Base-by-base conservation (phyloP, 1,139 yeast species). In the Candida smagusa region DNA sequence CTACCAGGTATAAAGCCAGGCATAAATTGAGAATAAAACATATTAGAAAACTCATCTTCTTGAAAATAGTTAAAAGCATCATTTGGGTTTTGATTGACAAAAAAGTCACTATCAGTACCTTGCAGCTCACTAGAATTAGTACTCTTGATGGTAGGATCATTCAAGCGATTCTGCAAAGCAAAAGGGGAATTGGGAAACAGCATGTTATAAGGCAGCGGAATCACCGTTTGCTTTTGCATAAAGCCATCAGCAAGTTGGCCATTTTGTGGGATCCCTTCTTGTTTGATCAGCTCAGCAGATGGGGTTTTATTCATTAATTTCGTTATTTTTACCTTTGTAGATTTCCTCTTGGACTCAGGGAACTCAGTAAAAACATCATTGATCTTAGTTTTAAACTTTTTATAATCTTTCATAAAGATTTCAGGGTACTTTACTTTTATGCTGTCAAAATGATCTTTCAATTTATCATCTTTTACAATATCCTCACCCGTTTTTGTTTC, bases 1-100 rank as follows among this genome's bases (percentile, higher is more conserved):
- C 63, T 64, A 43, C 68, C 74, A 41, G 57, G 65, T 48, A 69
- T 67, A 41, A 63, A 66, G 44, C 68, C 68, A 7, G 74, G 74
- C 38, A 66, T 42, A 44, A 49, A 42, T 37, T 49, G 54, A 3
- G 54, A 39, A 24, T 40, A 50, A 25, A 49, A 40, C 42, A 48
- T 46, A 44, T 46, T 49, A 3, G 54, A 37, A 2, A 49, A 43
- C 4, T 49, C 52, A 31, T 54, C 61, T 22, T 49, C 50, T 25
- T 43, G 44, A n/a, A 51, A 34, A 25, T 44, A 42, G 21, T 53
- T 58, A 19, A 38, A 29, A n/a, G 38, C 12, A 3, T 40, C 41
- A 7, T 16, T 9, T n/a, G 27, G 30, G 24, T 35, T 27, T 13
- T 22, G 8, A 25, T 11, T 21, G 11, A 34, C 8, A 26, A 30